phyloP scores from a whole-genome alignment of 495 filamentous ascomycete species.

The Platismatia glauca region DNA sequence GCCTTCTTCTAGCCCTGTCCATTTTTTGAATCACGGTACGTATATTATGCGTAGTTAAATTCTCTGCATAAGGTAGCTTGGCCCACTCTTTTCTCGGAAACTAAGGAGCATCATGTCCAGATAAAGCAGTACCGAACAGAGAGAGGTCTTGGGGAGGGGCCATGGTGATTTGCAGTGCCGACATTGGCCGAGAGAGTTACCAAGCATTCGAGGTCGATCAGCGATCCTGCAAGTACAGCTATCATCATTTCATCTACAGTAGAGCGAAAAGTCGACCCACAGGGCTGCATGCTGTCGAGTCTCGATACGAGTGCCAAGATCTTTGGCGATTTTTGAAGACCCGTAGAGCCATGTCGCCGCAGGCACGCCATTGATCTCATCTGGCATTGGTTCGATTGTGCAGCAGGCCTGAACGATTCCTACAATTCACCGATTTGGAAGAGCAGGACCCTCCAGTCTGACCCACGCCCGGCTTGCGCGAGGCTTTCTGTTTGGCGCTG shows the following conservation, averaged over 20 bases:
- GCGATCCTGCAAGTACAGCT: constrained; percentile 1
- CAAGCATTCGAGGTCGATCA: background rate
- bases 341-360: background rate
- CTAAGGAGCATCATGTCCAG: constrained; percentile 2
- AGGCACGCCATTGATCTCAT: constrained; percentile 2
- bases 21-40: background rate
- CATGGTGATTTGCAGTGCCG: background rate
- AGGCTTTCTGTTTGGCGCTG: constrained; percentile 1
- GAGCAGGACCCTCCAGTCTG: background rate
- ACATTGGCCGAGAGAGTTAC: background rate
- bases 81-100: background rate
- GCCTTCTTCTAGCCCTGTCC: background rate
- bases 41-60: background rate
- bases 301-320: constrained; percentile 8
- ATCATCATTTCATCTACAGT: background rate
- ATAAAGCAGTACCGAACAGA: background rate
- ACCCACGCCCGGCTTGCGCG: background rate
- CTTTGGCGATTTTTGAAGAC: background rate
- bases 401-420: background rate
- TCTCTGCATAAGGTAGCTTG: constrained; percentile 7
- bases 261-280: background rate
- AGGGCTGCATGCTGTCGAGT: background rate
- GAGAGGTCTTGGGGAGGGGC: background rate
- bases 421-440: background rate
- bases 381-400: background rate